Conservation (phyloP, 768 basidiomycete genomes). For the Trametes cingulata region DNA sequence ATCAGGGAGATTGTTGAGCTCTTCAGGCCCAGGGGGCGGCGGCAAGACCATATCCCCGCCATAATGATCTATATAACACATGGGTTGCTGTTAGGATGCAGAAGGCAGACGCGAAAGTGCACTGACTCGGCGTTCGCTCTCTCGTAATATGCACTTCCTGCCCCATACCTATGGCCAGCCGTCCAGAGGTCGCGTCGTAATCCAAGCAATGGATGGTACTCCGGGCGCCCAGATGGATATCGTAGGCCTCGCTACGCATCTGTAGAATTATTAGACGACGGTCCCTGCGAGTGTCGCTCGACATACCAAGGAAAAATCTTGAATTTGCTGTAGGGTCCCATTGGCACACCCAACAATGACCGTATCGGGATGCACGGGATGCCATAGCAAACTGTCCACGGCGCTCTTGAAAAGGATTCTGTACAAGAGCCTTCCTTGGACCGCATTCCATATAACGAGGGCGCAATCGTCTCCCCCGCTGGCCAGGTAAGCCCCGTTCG, state of each 20-base stretch:
- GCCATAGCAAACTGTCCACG: not conserved
- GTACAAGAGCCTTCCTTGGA: not conserved
- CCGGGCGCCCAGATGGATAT: not conserved
- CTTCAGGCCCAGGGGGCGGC: too few species aligned
- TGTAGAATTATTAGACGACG: too few species aligned
- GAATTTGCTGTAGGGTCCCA: not conserved
- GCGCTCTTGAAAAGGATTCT: not conserved
- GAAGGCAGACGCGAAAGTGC: too few species aligned
- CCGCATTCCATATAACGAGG: not conserved
- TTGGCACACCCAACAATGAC: not conserved
- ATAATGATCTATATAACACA: too few species aligned
- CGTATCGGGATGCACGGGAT: not conserved
- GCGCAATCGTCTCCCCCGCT: constrained; percentile 1
- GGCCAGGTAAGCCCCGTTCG: not conserved
- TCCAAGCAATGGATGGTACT: not conserved
- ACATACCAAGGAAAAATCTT: not conserved
- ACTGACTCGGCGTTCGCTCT: too few species aligned
- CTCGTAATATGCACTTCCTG: not conserved
- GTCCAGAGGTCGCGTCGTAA: not conserved
- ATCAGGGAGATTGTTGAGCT: too few species aligned
- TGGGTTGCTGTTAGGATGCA: too few species aligned
- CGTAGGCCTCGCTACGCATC: not conserved
- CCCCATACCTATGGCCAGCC: not conserved
- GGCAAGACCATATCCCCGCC: too few species aligned
- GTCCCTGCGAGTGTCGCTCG: not conserved